Evolutionary conservation across 257 asterid genomes (phyloP).

Genomic region (Osmanthus fragrans): DNA sequence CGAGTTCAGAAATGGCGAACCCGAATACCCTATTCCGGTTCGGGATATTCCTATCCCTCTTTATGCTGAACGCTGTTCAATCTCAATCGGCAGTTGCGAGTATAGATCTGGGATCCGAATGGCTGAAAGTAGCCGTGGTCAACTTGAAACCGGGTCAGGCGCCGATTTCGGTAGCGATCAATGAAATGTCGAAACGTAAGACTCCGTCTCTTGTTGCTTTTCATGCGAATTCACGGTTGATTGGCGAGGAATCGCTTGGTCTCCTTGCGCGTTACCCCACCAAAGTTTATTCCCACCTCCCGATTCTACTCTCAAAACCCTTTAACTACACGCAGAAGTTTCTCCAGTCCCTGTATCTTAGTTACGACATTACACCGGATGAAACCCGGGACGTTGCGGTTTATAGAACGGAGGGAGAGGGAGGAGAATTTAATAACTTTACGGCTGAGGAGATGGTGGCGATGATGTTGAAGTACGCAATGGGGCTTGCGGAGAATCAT

Average conservation of each 20-base stretch:
- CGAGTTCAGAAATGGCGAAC: slow-evolving; percentile 44
- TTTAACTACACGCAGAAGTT: slow-evolving; percentile 32
- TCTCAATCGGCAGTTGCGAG: slow-evolving; percentile 88
- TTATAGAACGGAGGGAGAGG: slow-evolving; percentile 40
- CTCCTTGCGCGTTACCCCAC: slow-evolving; percentile 87
- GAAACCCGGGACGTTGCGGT: slow-evolving; percentile 48
- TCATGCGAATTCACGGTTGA: slow-evolving; percentile 64
- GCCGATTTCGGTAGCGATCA: slow-evolving; percentile 89
- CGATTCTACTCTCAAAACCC: slow-evolving; percentile 67
- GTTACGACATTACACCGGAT: slow-evolving; percentile 46
- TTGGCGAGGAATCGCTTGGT: slow-evolving; percentile 84
- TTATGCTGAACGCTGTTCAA: slow-evolving; percentile 33
- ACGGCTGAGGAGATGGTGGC: slow-evolving; percentile 89
- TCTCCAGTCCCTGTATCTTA: slow-evolving; percentile 48
- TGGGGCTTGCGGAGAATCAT: slow-evolving; percentile 74
- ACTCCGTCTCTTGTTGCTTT: slow-evolving; percentile 81
- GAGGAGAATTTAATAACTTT: slow-evolving; percentile 41
- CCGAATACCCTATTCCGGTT: slow-evolving; percentile 33
- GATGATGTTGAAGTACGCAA: slow-evolving; percentile 75
- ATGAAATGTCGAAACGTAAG: slow-evolving; percentile 96
- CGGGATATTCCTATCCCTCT: slow-evolving; percentile 42
- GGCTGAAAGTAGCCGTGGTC: slow-evolving; percentile 90
- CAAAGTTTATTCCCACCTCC: slow-evolving; percentile 70
- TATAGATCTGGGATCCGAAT: slow-evolving; percentile 99
- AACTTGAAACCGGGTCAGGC: slow-evolving; percentile 89